phyloP scores from a whole-genome alignment of 805 yeast genomes.

The Hanseniaspora thailandica region DNA sequence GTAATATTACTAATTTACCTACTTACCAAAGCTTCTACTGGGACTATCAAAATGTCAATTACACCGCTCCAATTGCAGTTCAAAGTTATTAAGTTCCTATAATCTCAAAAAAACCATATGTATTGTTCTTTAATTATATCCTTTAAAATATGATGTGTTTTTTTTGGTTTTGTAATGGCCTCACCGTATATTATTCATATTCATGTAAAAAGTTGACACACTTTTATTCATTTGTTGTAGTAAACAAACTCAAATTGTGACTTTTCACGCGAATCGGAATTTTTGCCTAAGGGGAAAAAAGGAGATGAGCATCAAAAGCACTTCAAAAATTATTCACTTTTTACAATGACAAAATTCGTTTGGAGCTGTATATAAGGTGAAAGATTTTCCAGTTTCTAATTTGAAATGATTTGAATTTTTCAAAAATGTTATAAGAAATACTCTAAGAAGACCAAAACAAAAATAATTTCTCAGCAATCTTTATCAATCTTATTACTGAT shows the following conservation, averaged over 20 bases:
- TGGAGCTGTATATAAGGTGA: neutral
- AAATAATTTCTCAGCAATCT: neutral
- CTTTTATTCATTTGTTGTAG: too few relatives aligned
- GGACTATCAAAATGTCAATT: slow-evolving; percentile 17
- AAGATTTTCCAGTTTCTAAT: too few relatives aligned
- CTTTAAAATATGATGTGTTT: too few relatives aligned
- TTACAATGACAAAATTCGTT: neutral
- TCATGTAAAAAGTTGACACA: too few relatives aligned
- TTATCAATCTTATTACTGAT: neutral
- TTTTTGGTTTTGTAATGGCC: too few relatives aligned
- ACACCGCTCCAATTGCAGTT: slow-evolving; percentile 18
- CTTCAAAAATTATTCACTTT: neutral
- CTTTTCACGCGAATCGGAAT: too few relatives aligned
- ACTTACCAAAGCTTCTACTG: slow-evolving; percentile 23
- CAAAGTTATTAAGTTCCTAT: neutral
- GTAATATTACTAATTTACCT: slow-evolving; percentile 20
- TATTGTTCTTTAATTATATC: too few relatives aligned
- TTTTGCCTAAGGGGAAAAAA: neutral
- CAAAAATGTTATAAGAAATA: too few relatives aligned
- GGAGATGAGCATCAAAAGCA: neutral
- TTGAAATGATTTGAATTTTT: too few relatives aligned
- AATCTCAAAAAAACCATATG: too few relatives aligned
- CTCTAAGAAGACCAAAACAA: neutral
- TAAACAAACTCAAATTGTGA: too few relatives aligned
- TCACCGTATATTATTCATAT: too few relatives aligned